phyloP scores from a whole-genome alignment of 2,329 filamentous ascomycete genomes.

The Amesomyces nigricolor region DNA sequence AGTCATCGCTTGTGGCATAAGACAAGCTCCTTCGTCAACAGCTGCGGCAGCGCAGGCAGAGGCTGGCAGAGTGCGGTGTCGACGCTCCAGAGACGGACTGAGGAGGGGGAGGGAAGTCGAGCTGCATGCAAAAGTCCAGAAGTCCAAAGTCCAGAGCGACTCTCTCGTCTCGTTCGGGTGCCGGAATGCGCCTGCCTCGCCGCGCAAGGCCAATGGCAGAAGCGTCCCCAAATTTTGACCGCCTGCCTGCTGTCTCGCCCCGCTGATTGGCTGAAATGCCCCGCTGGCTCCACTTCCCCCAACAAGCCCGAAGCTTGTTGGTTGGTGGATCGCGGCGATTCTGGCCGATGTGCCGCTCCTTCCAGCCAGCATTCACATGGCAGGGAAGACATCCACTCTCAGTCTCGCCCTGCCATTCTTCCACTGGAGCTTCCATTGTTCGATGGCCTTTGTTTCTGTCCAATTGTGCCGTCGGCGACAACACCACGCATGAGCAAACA shows the following conservation, averaged over 20 bases:
- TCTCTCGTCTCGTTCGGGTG: conserved; percentile 10
- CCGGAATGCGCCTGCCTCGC: conserved; percentile 18
- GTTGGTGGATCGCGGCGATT: background rate
- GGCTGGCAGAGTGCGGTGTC: background rate
- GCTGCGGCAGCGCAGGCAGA: conserved; percentile 1
- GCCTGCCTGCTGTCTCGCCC: background rate
- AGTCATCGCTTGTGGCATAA: conserved; percentile 51
- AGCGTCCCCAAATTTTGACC: conserved; percentile 18
- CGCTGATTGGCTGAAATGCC: conserved; percentile 14
- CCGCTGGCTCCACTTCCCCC: conserved; percentile 6
- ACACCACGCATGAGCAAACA: no score
- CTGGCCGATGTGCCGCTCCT: no score
- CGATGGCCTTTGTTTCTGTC: no score
- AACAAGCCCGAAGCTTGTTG: conserved; percentile 8
- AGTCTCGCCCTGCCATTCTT: no score
- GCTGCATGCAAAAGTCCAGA: background rate
- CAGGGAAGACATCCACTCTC: no score
- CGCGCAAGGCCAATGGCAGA: conserved; percentile 3
- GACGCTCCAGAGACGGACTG: background rate
- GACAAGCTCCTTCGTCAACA: conserved; percentile 54
- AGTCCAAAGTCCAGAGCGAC: background rate
- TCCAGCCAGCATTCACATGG: no score
- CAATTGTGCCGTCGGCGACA: no score
- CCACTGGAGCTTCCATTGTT: no score
- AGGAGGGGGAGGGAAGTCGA: background rate